phyloP scores from a whole-genome alignment of 75 land plant genomes.

The Pseudotsuga menziesii region DNA sequence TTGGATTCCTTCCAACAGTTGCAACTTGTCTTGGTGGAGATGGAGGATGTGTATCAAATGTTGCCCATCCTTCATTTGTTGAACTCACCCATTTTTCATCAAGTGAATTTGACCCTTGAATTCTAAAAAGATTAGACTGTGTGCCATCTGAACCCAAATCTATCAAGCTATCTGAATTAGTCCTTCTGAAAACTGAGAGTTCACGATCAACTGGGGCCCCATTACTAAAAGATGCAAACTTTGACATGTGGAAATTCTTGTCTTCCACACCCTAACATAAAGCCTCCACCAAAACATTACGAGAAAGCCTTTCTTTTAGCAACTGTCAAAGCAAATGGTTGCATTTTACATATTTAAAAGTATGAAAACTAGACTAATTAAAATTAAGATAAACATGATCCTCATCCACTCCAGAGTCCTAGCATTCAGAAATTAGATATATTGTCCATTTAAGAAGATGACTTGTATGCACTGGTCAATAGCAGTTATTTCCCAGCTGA shows the following conservation, averaged over 20 bases:
- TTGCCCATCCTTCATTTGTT: slow-evolving; percentile 10
- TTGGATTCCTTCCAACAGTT: background rate
- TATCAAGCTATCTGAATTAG: slow-evolving; percentile 6
- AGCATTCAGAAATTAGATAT: background rate
- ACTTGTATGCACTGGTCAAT: background rate
- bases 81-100: background rate
- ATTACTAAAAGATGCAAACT: slow-evolving; percentile 4
- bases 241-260: background rate
- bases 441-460: background rate
- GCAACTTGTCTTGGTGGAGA: background rate
- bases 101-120: background rate
- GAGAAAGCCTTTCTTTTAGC: slow-evolving; percentile 4
- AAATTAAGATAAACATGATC: too few relatives aligned
- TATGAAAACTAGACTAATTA: too few relatives aligned
- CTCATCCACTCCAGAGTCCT: too few relatives aligned
- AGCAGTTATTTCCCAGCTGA: too few relatives aligned
- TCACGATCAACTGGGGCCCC: background rate
- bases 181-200: background rate
- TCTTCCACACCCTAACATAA: background rate
- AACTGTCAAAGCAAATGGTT: background rate
- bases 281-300: slow-evolving; percentile 2
- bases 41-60: background rate
- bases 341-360: too few relatives aligned
- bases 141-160: background rate
- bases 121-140: background rate